A percentile compares a stretch with the other conserved stretches of the same genome.
Evolutionary conservation across 2,329 filamentous ascomycete genomes (phyloP).

Genomic region (Trematosphaeria pertusa): DNA sequence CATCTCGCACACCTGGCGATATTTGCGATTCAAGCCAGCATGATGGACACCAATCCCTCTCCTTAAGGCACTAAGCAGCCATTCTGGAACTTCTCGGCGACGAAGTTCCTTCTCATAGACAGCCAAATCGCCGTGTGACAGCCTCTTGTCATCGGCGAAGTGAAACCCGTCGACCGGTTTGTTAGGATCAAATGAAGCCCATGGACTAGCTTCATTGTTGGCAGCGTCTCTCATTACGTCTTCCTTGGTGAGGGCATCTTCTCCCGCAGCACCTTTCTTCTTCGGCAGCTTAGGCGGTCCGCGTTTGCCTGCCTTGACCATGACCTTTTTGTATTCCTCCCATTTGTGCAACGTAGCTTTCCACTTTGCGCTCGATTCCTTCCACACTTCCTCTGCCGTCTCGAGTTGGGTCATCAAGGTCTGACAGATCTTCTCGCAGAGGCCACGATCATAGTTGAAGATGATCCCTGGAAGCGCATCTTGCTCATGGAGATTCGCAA

Average conservation of each 20-base stretch:
- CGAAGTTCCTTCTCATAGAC: conserved; percentile 60
- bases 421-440: conserved; percentile 67
- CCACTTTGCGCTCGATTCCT: conserved; percentile 66
- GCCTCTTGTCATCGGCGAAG: conserved; percentile 69
- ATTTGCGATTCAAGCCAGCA: conserved; percentile 78
- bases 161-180: conserved; percentile 68
- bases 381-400: conserved; percentile 63
- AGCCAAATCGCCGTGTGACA: conserved; percentile 65
- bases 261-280: conserved; percentile 55
- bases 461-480: conserved; percentile 75
- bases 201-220: conserved; percentile 61
- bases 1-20: conserved; percentile 76
- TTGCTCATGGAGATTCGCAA: conserved; percentile 66
- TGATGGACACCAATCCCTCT: conserved; percentile 80
- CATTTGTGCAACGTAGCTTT: conserved; percentile 64
- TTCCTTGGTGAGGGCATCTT: conserved; percentile 60
- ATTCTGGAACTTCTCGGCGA: conserved; percentile 57
- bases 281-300: conserved; percentile 45
- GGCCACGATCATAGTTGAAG: conserved; percentile 75
- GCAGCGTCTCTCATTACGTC: conserved; percentile 65
- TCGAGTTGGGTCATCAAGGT: conserved; percentile 61
- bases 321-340: conserved; percentile 62
- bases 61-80: conserved; percentile 66
- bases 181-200: conserved; percentile 71
- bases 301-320: conserved; percentile 48